Base-by-base conservation (phyloP, 2,329 filamentous ascomycete species). In the Seiridium cupressi region DNA sequence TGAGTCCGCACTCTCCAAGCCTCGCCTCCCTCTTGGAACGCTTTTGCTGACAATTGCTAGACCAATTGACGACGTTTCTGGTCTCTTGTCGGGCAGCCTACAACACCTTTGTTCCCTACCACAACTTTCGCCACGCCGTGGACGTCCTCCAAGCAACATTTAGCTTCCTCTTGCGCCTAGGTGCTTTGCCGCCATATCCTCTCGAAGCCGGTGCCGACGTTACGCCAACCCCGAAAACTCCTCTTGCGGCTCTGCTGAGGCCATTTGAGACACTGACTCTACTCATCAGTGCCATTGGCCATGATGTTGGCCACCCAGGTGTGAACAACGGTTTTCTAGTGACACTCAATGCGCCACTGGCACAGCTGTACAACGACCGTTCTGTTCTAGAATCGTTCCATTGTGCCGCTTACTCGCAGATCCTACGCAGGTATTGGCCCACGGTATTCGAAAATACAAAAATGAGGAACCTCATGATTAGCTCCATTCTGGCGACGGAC, bases 281-380 rank as follows among this genome's bases (percentile, higher is more conserved):
- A 3, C 83, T 99, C 51, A 89, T 98, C 65, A 94, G 94, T 7
- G 95, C 95, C n/a, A 96, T 99, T 69, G 95, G 95, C 47, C 95
- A 99, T 68, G 95, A 99, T 72, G 95, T 98, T 44, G 95, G 95
- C 31, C 95, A 99, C 72, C 95, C 95, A 0, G 95, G 95, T 59
- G 95, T 99, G 69, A 99, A 98, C 78, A 99, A 99, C 72, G 93
- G 94, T 36, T 99, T 99, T 72, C 81, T 99, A 4, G 88, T 97
- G 18, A 93, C 91, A 38, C 84, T 97, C 38, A 97, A 97, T 72
- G 91, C 95, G 18, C 94, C 95, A 1, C 80, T 99, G 35, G 95
- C 95, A 10, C 93, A 97, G 73, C 81, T 98, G 11, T 99, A 98
- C 79, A 98, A 98, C 70, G 95, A 99, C 74, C 91, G 91, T 59